Conservation (phyloP, 1,284 basidiomycete species). For the Ustilago loliicola region DNA sequence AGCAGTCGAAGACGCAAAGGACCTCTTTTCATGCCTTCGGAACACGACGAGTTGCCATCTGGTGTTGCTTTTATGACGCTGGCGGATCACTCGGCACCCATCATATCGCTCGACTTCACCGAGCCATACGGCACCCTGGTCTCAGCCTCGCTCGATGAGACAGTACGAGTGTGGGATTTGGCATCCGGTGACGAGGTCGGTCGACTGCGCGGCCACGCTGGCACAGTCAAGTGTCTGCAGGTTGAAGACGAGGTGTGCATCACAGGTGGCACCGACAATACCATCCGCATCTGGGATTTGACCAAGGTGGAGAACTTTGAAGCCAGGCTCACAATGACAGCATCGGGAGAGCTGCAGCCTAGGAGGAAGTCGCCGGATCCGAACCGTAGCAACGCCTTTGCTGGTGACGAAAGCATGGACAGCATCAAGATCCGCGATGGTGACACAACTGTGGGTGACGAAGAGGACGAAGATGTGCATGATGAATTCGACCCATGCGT, state of each 20-base stretch:
- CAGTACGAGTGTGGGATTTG: constrained; percentile 87
- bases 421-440: constrained; percentile 51
- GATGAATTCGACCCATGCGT: constrained; percentile 76
- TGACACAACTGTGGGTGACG: constrained; percentile 55
- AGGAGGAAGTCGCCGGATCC: constrained; percentile 32
- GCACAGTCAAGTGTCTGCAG: constrained; percentile 85
- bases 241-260: constrained; percentile 92
- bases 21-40: constrained; percentile 94
- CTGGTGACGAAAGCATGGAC: constrained; percentile 37
- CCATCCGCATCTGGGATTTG: constrained; percentile 73
- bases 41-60: constrained; percentile 93
- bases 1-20: constrained; percentile 60
- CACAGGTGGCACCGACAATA: constrained; percentile 89
- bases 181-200: constrained; percentile 74
- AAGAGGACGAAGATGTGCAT: constrained; percentile 72
- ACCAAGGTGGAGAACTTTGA: constrained; percentile 67
- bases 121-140: constrained; percentile 96
- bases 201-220: constrained; percentile 62
- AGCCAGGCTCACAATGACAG: constrained; percentile 54
- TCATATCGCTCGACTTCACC: constrained; percentile 92
- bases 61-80: constrained; percentile 98
- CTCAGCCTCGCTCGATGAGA: constrained; percentile 76
- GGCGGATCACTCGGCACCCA: constrained; percentile 82
- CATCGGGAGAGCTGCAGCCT: constrained; percentile 48
- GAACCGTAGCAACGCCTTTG: constrained; percentile 20